Base-by-base conservation (phyloP, 805 yeast genomes). In the Ogataea pignaliae region DNA sequence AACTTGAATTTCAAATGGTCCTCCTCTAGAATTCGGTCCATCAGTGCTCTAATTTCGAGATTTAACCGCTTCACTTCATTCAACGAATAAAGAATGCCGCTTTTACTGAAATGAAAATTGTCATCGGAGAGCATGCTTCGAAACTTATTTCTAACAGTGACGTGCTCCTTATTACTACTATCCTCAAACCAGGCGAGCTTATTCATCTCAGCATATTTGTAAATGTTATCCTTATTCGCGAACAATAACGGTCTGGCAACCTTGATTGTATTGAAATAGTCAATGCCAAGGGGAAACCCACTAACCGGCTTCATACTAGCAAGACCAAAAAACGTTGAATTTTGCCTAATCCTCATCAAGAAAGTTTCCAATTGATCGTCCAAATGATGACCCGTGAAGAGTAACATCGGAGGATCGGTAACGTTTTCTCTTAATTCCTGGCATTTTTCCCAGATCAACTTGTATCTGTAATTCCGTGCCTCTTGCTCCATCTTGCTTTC, bases 321-420 rank as follows among this genome's bases (percentile, higher is more conserved):
- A 9, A 84, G 65, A 0, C 95, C 95, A 59, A 72, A 68, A n/a
- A 75, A 43, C 0, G 76, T 64, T 33, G 78, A 71, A 28, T 73
- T 70, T 1, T 60, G 42, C 2, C 65, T 41, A 40, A 84, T 64
- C 31, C 95, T 60, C 56, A 81, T 70, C 17, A 83, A 47, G 48
- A 75, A 81, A 0, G 91, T 83, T 55, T 87, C 95, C 12, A 82
- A 42, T 54, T 84, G 88, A 58, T 87, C 95, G 54, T 86, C 79
- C 38, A 68, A 54, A 51, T 80, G 86, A 53, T 87, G 95, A 0
- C 85, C 95, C 26, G 26, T 21, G 26, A 21, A 21, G 26, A 21
- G 26, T 34, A 81, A 64, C 17, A 80, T 59, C 4, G 86, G 45
- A n/a, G 69, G 52, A 0, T 57, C 32, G 3, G 73, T 63, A 0